Base-by-base conservation (phyloP, 495 filamentous ascomycete genomes). In the Xeromyces bisporus region DNA sequence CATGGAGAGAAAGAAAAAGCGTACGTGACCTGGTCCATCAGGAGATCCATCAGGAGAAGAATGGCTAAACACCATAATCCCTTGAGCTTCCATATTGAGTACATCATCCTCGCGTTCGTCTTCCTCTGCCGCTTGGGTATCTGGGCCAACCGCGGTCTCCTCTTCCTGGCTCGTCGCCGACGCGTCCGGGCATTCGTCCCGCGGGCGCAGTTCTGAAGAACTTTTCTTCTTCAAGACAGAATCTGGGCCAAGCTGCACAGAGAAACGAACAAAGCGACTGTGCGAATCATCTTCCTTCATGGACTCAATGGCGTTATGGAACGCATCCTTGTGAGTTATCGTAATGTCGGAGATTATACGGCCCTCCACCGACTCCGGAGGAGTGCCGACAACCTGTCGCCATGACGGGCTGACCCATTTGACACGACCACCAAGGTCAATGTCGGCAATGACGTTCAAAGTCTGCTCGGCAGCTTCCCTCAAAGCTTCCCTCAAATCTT, bases 361-460 rank as follows among this genome's bases (percentile, higher is more conserved):
- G 29, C 80, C 80, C 31, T 78, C 62, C 29, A 94, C 75, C 8
- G 76, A 67, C 10, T 78, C 71, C 11, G 73, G 70, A 25, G 66
- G 43, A 3, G 80, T 84, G 29, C 89, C 89, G 28, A 96, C 75
- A 26, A 97, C 80, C 44, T 93, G 83, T 34, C 71, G 71, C 89
- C 89, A 97, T n/a, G 86, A 92, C 6, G 84, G 80, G 53, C 87
- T 96, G 35, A 89, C 86, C 83, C 91, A 96, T 47, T 80, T 73
- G 42, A 97, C 77, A 23, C 69, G 75, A 28, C 82, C 82, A 42
- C 92, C 80, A 28, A 96, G 64, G 42, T 77, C 80, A 31, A 97
- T 68, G 52, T 97, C 85, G 47, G 96, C 58, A 41, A 97, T 94
- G 32, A 93, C 79, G 56, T 93, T 96, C 47, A 89, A 62, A 7